phyloP scores from a whole-genome alignment of 208 protist species.

The Leishmania mexicana region DNA sequence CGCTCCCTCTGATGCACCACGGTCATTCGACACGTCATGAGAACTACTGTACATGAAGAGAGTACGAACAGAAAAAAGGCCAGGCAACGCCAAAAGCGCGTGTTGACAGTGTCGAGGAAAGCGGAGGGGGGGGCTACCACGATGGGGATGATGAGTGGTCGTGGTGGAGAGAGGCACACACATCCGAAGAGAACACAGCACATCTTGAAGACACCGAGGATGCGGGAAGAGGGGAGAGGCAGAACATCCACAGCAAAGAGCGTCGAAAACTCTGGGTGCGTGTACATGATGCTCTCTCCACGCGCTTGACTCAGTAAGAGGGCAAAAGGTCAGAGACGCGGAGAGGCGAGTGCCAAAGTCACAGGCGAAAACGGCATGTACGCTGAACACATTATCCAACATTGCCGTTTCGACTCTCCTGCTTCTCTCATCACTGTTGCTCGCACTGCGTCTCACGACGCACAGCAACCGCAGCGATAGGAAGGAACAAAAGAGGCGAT shows the following conservation, averaged over 20 bases:
- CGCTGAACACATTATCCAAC: too few species aligned
- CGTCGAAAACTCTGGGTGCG: neutral
- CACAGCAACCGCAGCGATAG: neutral
- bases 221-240: neutral
- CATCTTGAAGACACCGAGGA: neutral
- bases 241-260: neutral
- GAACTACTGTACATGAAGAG: conserved; percentile 6
- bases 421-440: neutral
- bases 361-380: neutral
- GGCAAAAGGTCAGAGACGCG: neutral
- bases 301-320: neutral
- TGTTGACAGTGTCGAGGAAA: neutral
- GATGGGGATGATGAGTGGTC: neutral
- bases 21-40: neutral
- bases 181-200: neutral
- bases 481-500: neutral
- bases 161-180: neutral
- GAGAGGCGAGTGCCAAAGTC: neutral
- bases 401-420: neutral
- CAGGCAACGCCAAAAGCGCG: neutral
- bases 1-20: neutral
- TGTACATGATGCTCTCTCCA: neutral
- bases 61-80: neutral
- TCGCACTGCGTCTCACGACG: neutral
- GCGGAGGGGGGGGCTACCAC: neutral